These are phyloP conservation scores for Aspergillus pseudoviridinutans DNA, from an alignment of 2,329 filamentous ascomycete genomes.

Conservation along the genomic window DNA sequence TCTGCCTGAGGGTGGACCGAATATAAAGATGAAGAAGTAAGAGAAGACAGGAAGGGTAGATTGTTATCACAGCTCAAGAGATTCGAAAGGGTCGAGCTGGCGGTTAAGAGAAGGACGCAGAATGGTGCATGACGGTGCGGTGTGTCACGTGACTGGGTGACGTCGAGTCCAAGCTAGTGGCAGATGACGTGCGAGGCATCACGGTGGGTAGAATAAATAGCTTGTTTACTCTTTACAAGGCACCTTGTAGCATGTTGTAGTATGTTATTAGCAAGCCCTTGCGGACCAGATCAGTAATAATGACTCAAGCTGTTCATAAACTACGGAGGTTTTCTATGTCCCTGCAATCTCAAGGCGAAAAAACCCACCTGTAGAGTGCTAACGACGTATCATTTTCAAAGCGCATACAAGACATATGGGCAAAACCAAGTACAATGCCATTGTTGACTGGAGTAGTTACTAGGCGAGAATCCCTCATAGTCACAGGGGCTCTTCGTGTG, in stretches of 20 bases:
- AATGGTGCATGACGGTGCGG: slow-evolving; percentile 10
- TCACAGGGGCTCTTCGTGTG: not conserved
- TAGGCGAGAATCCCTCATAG: not conserved
- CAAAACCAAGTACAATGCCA: not conserved
- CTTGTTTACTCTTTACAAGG: not conserved
- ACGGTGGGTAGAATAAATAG: too few relatives aligned
- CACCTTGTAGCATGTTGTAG: not conserved
- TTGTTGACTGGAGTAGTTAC: not conserved
- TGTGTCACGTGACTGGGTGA: slow-evolving; percentile 19
- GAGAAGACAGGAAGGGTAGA: slow-evolving; percentile 8
- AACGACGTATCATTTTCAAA: not conserved
- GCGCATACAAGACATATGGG: not conserved
- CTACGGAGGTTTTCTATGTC: too few relatives aligned
- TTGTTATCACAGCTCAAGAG: not conserved
- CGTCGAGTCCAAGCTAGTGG: slow-evolving; percentile 6
- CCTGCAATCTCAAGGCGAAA: too few relatives aligned
- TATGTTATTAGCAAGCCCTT: not conserved
- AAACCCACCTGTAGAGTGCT: not conserved
- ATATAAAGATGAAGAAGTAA: not conserved
- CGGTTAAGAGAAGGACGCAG: slow-evolving; percentile 9
- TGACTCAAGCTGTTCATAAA: too few relatives aligned
- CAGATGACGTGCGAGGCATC: not conserved
- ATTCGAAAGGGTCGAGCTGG: slow-evolving; percentile 15
- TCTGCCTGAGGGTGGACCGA: not conserved
- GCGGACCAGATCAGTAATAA: not conserved